Base-by-base conservation (phyloP, 2,329 filamentous ascomycete genomes). In the Fusarium decemcellulare region DNA sequence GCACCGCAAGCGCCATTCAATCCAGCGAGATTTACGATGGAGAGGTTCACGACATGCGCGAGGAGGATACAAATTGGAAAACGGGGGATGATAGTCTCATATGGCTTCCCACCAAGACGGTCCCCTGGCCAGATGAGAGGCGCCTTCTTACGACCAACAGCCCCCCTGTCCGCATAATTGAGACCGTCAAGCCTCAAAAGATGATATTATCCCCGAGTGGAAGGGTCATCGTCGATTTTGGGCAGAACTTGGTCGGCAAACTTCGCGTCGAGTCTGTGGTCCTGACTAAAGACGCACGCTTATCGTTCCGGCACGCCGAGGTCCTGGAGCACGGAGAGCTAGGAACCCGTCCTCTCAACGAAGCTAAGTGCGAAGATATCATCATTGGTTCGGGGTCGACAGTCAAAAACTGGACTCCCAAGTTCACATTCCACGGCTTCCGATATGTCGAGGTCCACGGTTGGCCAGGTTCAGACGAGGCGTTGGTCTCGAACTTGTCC, bases 361-460 rank as follows among this genome's bases (percentile, higher is more conserved):
- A 46, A 7, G 61, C 64, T 2, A 43, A 34, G 5, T 40, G 34
- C 0, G 36, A 6, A 2, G 66, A 68, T 3, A 30, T 3, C 1
- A 34, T 65, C 5, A 54, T 27, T 8, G 34, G 48, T 4, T n/a
- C 23, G 4, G 55, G 47, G 0, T 5, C 29, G 1, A 16, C 27
- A 0, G 14, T 44, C 1, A 16, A 23, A 4, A 15, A 23, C 6
- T 87, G 81, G 81, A 69, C 79, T 8, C 84, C 85, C 0, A 74
- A 77, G 0, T 86, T 86, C 67, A 87, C 85, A 0, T 87, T 84
- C 60, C 85, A 88, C 68, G 85, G 86, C 0, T 88, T 87, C 63
- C 81, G 85, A 8, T 87, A 85, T 63, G 80, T 83, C 7, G 79
- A 86, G 63, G 68, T 86, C 3, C 74, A 80, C 2, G 81, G 81